These are phyloP conservation scores for Colletotrichum sp. DNA, from an alignment of 2,329 filamentous ascomycete species.

Conservation along the genomic window DNA sequence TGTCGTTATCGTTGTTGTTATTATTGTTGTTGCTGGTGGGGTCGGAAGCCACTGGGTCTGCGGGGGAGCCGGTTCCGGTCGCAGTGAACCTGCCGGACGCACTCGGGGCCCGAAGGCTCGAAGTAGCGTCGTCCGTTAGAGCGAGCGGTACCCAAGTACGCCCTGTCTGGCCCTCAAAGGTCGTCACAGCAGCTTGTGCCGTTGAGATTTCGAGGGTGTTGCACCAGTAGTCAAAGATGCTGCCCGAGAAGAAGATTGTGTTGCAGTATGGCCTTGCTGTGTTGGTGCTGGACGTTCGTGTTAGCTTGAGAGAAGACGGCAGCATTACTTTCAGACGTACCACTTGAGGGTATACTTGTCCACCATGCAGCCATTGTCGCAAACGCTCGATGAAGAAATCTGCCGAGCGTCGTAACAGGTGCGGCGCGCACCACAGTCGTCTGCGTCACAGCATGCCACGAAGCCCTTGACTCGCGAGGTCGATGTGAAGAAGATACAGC, in stretches of 20 bases:
- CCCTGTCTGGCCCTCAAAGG: conserved; percentile 42
- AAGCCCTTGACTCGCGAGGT: conserved; percentile 31
- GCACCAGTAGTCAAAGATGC: conserved; percentile 52
- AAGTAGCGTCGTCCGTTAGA: conserved; percentile 8
- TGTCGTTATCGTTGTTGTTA: background rate
- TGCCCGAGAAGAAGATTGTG: conserved; percentile 46
- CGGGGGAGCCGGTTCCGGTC: background rate
- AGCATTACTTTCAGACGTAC: conserved; percentile 31
- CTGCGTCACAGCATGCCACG: conserved; percentile 46
- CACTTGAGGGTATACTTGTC: conserved; percentile 52
- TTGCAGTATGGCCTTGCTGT: conserved; percentile 45
- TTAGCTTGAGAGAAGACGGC: conserved; percentile 16
- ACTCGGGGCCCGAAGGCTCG: background rate
- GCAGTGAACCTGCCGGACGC: background rate
- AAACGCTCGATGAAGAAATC: conserved; percentile 38
- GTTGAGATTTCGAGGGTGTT: conserved; percentile 35
- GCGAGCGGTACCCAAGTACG: conserved; percentile 29
- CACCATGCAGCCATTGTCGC: conserved; percentile 43
- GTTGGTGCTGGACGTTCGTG: conserved; percentile 38
- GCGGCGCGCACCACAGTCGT: conserved; percentile 38
- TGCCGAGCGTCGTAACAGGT: conserved; percentile 44
- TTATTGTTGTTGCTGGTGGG: conserved; percentile 5
- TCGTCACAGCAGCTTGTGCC: conserved; percentile 42
- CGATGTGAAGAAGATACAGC: conserved; percentile 46
- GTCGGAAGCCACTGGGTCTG: background rate